Conservation (phyloP, 306 rosid species). For the Gastrolobium bilobum region DNA sequence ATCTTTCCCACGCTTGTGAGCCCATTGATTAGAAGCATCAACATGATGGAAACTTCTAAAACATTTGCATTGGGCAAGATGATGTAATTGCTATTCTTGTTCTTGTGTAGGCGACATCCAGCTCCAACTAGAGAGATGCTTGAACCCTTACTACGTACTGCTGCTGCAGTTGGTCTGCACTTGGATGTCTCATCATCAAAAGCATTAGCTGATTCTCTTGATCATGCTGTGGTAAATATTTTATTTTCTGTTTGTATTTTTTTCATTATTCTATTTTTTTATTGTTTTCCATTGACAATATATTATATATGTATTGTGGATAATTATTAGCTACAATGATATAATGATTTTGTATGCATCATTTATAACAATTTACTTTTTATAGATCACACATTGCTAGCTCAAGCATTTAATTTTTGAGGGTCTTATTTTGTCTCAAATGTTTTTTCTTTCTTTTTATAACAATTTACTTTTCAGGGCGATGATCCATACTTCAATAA, state of each 20-base stretch:
- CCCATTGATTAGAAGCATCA: conserved; percentile 25
- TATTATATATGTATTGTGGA: neutral
- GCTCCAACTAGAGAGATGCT: conserved; percentile 93
- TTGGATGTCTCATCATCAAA: conserved; percentile 94
- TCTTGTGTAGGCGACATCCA: conserved; percentile 88
- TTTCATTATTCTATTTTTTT: conserved; percentile 15
- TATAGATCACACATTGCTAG: neutral
- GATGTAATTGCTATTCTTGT: conserved; percentile 39
- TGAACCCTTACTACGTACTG: conserved; percentile 88
- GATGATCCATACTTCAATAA: conserved; percentile 97
- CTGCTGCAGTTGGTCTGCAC: conserved; percentile 88
- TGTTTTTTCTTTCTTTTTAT: neutral
- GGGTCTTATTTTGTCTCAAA: conserved; percentile 20
- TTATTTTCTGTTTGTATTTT: neutral
- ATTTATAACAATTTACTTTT: conserved; percentile 35
- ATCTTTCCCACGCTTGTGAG: conserved; percentile 24
- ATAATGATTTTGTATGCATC: neutral
- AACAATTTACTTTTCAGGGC: conserved; percentile 64
- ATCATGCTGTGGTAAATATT: conserved; percentile 82
- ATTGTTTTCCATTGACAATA: conserved; percentile 30
- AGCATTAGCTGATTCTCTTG: conserved; percentile 97
- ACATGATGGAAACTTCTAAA: conserved; percentile 34
- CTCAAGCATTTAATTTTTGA: conserved; percentile 11
- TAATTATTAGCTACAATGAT: conserved; percentile 14
- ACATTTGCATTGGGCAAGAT: conserved; percentile 24